Conservation (phyloP, 805 yeast species). For the Wickerhamomyces subpelliculosus region DNA sequence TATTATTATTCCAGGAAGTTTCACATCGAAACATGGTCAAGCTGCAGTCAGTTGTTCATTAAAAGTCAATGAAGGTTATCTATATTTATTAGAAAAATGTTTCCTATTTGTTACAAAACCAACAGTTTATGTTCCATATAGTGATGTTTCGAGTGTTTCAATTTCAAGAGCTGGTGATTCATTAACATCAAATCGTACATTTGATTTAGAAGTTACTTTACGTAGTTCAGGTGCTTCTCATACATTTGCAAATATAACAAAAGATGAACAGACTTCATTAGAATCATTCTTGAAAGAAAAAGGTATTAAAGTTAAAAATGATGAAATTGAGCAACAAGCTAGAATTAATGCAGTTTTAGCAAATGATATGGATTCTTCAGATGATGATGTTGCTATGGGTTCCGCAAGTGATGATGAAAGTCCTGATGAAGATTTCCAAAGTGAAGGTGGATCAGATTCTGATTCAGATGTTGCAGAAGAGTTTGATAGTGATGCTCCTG, state of each 20-base stretch:
- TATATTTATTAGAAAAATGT: slow-evolving; percentile 89
- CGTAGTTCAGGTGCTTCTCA: slow-evolving; percentile 58
- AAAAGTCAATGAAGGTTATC: slow-evolving; percentile 91
- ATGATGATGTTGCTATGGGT: slow-evolving; percentile 46
- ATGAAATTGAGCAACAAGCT: slow-evolving; percentile 80
- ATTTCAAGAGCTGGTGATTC: slow-evolving; percentile 87
- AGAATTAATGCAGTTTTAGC: slow-evolving; percentile 72
- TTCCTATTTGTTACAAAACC: slow-evolving; percentile 91
- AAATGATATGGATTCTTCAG: slow-evolving; percentile 42
- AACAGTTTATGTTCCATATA: slow-evolving; percentile 81
- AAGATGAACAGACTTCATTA: slow-evolving; percentile 79
- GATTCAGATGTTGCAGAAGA: slow-evolving; percentile 81
- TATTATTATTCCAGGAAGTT: slow-evolving; percentile 79
- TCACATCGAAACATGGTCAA: slow-evolving; percentile 65
- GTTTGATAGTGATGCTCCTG: slow-evolving; percentile 56
- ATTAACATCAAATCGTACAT: slow-evolving; percentile 73
- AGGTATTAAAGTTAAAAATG: slow-evolving; percentile 77
- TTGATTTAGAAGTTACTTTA: slow-evolving; percentile 78
- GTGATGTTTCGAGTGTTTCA: slow-evolving; percentile 69
- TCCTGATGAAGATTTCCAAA: slow-evolving; percentile 78
- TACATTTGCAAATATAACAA: slow-evolving; percentile 79
- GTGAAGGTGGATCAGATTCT: slow-evolving; percentile 29
- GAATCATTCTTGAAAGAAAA: slow-evolving; percentile 73
- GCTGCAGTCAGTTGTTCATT: slow-evolving; percentile 88
- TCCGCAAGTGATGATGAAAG: slow-evolving; percentile 84